Evolutionary conservation across 164 flowering plant species (phyloP).

Genomic region (Macadamia tetraphylla): DNA sequence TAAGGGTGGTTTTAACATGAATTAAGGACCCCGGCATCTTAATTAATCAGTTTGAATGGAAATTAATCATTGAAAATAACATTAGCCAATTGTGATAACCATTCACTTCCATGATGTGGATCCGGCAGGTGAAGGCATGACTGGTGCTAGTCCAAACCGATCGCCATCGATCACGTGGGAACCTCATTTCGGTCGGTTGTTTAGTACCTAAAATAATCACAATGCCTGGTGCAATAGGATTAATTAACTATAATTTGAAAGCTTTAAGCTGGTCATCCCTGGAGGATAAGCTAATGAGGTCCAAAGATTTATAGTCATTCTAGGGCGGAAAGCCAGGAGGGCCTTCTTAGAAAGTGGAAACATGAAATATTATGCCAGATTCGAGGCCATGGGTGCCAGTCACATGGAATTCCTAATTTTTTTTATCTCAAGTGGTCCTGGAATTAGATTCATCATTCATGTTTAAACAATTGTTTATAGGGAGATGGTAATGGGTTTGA

Average conservation of each 20-base stretch:
- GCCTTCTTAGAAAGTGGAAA: constrained; percentile 29
- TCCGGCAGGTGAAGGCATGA: constrained; percentile 25
- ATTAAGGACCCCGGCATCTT: background rate
- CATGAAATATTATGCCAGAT: constrained; percentile 27
- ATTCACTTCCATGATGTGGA: background rate
- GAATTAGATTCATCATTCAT: constrained; percentile 24
- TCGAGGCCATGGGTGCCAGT: constrained; percentile 31
- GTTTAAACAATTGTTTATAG: constrained; percentile 22
- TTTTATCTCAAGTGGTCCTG: constrained; percentile 37
- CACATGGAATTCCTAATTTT: constrained; percentile 38
- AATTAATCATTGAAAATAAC: constrained; percentile 26
- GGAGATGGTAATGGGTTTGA: constrained; percentile 32
- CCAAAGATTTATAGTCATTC: constrained; percentile 27
- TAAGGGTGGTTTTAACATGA: background rate
- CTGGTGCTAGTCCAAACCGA: constrained; percentile 32
- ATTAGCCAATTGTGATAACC: constrained; percentile 4
- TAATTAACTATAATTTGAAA: constrained; percentile 23
- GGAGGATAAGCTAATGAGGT: constrained; percentile 25
- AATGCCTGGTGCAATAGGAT: constrained; percentile 25
- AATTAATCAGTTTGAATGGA: constrained; percentile 10
- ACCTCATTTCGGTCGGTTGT: constrained; percentile 49
- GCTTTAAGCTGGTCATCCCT: constrained; percentile 25
- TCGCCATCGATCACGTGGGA: constrained; percentile 57
- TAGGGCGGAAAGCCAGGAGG: constrained; percentile 22
- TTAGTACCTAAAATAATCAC: constrained; percentile 26